Evolutionary conservation across 768 basidiomycete species (phyloP).

Genomic region (Amanita molliuscula): DNA sequence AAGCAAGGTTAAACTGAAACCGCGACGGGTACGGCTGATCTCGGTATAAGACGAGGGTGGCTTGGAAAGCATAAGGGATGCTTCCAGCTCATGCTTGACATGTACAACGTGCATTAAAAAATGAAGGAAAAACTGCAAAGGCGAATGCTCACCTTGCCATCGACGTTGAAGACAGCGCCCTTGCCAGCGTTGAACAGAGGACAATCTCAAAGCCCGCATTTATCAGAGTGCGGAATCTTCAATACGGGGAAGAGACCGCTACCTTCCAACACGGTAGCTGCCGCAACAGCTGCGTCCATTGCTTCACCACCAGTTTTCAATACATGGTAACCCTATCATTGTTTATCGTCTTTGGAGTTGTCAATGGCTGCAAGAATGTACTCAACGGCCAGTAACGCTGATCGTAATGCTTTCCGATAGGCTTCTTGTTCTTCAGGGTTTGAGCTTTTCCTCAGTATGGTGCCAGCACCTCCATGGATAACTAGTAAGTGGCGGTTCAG

Average conservation of each 20-base stretch:
- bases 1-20: slow-evolving; percentile 54
- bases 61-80: slow-evolving; percentile 72
- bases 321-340: slow-evolving; percentile 43
- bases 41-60: slow-evolving; percentile 58
- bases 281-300: slow-evolving; percentile 72
- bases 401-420: slow-evolving; percentile 45
- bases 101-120: background rate
- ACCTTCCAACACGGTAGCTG: slow-evolving; percentile 70
- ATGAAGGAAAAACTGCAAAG: background rate
- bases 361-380: background rate
- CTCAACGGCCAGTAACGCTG: slow-evolving; percentile 40
- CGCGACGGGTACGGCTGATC: slow-evolving; percentile 50
- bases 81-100: slow-evolving; percentile 71
- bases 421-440: slow-evolving; percentile 49
- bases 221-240: background rate
- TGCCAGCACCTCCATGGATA: slow-evolving; percentile 76
- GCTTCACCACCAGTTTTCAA: slow-evolving; percentile 66
- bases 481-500: slow-evolving; percentile 35
- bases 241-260: too few relatives aligned
- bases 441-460: slow-evolving; percentile 44
- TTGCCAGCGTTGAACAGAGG: slow-evolving; percentile 74
- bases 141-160: slow-evolving; percentile 49
- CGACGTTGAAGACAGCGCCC: slow-evolving; percentile 77
- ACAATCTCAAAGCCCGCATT: slow-evolving; percentile 34
- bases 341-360: background rate